Percentiles rank a stretch among this genome's conserved stretches.
phyloP scores from a whole-genome alignment of 176 grass and related monocot genomes.

The Carex myosuroides region DNA sequence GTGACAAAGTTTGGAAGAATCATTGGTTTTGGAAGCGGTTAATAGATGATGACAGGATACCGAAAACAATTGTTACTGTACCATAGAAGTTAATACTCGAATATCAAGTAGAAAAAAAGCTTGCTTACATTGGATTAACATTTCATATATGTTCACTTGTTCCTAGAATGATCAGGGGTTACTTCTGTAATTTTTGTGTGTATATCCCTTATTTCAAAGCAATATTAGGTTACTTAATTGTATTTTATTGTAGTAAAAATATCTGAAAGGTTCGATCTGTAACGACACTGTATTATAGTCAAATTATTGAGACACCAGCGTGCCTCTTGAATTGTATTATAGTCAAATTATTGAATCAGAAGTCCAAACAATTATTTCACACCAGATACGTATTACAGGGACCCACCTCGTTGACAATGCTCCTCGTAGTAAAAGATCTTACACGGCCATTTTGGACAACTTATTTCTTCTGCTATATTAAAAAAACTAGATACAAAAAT shows the following conservation, averaged over 20 bases:
- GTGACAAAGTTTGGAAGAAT: conserved; percentile 30
- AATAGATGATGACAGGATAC: conserved; percentile 22
- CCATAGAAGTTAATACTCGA: not conserved
- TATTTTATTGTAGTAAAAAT: not conserved
- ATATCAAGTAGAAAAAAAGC: not conserved
- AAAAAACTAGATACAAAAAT: no score
- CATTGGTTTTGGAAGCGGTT: conserved; percentile 35
- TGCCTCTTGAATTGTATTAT: no score
- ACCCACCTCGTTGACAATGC: no score
- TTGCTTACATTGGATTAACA: not conserved
- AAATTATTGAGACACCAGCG: no score
- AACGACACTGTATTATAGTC: no score
- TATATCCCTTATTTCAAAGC: not conserved
- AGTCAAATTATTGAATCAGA: no score
- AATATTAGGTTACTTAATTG: not conserved
- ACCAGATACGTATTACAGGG: no score
- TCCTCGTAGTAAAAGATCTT: no score
- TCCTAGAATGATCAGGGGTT: not conserved
- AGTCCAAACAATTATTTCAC: no score
- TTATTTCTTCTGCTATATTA: no score
- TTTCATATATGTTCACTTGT: not conserved
- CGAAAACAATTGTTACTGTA: not conserved
- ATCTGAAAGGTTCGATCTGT: no score
- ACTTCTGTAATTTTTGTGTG: not conserved
- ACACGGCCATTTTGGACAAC: no score